These are phyloP conservation scores for Paramecium biaurelia DNA, from an alignment of 73 alveolate species.

Conservation along the genomic window DNA sequence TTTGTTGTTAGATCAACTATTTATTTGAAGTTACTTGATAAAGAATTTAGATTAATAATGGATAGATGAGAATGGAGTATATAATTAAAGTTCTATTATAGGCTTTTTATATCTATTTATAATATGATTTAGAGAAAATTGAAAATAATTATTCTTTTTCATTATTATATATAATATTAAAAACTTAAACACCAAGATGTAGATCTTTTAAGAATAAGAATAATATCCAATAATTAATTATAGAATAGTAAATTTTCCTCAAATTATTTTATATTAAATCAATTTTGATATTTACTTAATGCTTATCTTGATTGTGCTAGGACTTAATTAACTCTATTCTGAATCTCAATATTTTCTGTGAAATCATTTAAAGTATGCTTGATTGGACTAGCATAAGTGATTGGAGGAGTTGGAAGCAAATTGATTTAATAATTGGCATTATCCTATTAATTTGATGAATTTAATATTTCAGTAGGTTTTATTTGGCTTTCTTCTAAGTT, in stretches of 20 bases:
- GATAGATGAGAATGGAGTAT: too few species aligned
- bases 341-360: not conserved
- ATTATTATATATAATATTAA: too few species aligned
- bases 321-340: not conserved
- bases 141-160: not conserved
- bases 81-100: too few species aligned
- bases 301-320: constrained; percentile 34
- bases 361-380: not conserved
- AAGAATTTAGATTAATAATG: too few species aligned
- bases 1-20: too few species aligned
- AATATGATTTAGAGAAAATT: too few species aligned
- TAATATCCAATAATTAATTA: not conserved
- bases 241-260: not conserved
- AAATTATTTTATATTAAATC: not conserved
- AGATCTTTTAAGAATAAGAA: not conserved
- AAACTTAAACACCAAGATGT: not conserved
- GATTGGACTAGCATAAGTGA: not conserved
- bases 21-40: too few species aligned
- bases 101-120: too few species aligned
- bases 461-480: not conserved
- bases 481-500: not conserved
- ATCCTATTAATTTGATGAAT: not conserved
- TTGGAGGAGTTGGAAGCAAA: not conserved
- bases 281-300: not conserved
- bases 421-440: not conserved